Evolutionary conservation across 257 asterid species (phyloP).

Genomic region (Ocimum tenuiflorum): DNA sequence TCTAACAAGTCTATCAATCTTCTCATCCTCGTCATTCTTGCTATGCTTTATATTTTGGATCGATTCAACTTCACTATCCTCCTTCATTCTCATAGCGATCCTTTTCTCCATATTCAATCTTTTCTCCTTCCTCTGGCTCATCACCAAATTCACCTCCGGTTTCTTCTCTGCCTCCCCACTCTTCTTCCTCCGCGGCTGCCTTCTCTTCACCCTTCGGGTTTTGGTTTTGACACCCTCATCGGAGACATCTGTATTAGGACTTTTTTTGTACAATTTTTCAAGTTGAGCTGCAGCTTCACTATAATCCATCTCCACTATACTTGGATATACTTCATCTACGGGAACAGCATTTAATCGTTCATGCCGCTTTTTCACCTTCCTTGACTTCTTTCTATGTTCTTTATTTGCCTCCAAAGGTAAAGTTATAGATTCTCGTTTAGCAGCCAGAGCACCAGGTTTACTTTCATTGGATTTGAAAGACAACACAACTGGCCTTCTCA

Average conservation of each 20-base stretch:
- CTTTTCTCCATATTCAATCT: conserved; percentile 69
- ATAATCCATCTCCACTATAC: conserved; percentile 54
- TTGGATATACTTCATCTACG: conserved; percentile 42
- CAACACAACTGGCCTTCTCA: conserved; percentile 44
- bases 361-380: conserved; percentile 8
- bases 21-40: conserved; percentile 36
- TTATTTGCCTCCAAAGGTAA: conserved; percentile 46
- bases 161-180: conserved; percentile 25
- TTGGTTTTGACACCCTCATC: conserved; percentile 36
- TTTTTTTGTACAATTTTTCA: conserved; percentile 51
- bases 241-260: conserved; percentile 32
- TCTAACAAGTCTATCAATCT: conserved; percentile 55
- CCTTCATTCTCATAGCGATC: conserved; percentile 42
- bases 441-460: conserved; percentile 42
- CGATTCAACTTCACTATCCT: conserved; percentile 33
- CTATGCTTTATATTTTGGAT: conserved; percentile 14
- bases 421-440: conserved; percentile 44
- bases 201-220: conserved; percentile 32
- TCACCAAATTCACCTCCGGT: conserved; percentile 30
- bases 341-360: conserved; percentile 51
- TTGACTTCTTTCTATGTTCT: conserved; percentile 10
- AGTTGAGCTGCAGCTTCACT: conserved; percentile 76
- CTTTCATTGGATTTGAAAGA: conserved; percentile 48
- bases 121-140: conserved; percentile 38
- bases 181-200: conserved; percentile 35